Percentiles rank a stretch among this genome's conserved stretches.
Evolutionary conservation across 768 basidiomycete species (phyloP).

Genomic region (Boletus barrowsii): DNA sequence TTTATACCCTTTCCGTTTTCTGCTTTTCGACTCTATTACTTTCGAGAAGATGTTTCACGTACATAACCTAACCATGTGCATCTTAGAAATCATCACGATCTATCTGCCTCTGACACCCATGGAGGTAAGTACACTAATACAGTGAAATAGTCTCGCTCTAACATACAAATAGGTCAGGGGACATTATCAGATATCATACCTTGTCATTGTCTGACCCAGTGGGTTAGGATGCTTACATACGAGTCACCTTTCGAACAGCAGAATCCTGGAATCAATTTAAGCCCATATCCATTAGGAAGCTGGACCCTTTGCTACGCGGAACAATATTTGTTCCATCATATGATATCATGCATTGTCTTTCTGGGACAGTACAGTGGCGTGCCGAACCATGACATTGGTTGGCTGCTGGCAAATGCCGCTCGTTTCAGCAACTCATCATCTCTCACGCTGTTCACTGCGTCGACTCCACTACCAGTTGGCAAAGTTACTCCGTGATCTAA

Average conservation of each 20-base stretch:
- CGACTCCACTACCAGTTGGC: not conserved
- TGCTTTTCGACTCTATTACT: not conserved
- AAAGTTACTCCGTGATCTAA: not conserved
- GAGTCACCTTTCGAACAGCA: no score
- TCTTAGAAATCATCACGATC: not conserved
- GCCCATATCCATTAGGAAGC: not conserved
- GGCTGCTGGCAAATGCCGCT: not conserved
- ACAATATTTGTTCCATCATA: conserved; percentile 1
- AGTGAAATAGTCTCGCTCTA: not conserved
- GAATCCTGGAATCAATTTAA: not conserved
- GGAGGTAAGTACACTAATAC: conserved; percentile 1
- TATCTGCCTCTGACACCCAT: no score
- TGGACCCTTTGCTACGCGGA: not conserved
- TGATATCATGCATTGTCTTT: not conserved
- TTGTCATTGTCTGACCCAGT: no score
- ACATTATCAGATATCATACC: no score
- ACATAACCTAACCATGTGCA: not conserved
- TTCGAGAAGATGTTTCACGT: not conserved
- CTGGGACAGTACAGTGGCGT: not conserved
- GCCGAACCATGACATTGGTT: not conserved
- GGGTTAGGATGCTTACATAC: not conserved
- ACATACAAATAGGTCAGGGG: not conserved
- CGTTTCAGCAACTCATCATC: not conserved
- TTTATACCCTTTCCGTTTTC: not conserved
- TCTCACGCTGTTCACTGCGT: conserved; percentile 1